Conservation (phyloP, 2,329 filamentous ascomycete species). For the Diaporthe ampelina region DNA sequence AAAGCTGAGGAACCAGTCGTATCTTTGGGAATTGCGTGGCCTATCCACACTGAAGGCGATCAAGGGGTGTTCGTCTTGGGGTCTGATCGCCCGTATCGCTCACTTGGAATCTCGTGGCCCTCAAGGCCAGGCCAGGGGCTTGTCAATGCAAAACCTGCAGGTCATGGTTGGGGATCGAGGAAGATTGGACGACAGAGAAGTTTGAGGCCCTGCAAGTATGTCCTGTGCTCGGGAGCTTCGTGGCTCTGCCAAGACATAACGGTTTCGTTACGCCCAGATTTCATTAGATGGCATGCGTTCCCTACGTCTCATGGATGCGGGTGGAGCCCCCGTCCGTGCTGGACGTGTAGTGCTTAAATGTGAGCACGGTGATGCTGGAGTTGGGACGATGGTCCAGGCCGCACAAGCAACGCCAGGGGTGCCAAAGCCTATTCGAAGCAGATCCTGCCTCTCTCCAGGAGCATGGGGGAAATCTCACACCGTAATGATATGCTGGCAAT, state of each 20-base stretch:
- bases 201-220: conserved; percentile 9
- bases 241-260: conserved; percentile 26
- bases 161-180: conserved; percentile 17
- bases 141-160: conserved; percentile 34
- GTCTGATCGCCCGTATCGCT: conserved; percentile 26
- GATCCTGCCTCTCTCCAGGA: neutral
- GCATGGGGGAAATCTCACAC: neutral
- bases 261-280: conserved; percentile 28
- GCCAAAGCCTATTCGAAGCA: conserved; percentile 20
- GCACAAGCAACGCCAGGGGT: conserved; percentile 4
- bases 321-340: conserved; percentile 33
- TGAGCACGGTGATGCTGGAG: conserved; percentile 12
- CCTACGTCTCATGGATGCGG: conserved; percentile 16
- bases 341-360: conserved; percentile 26
- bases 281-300: conserved; percentile 34
- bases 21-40: conserved; percentile 27
- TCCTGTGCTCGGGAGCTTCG: conserved; percentile 25
- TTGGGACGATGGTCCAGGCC: conserved; percentile 28
- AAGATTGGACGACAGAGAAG: conserved; percentile 30
- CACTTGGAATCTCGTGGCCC: conserved; percentile 15
- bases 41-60: conserved; percentile 18
- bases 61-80: conserved; percentile 26
- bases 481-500: conserved; percentile 14
- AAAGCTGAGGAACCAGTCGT: conserved; percentile 30
- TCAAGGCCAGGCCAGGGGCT: conserved; percentile 12